These are phyloP conservation scores for Ambrosia trifida DNA, from an alignment of 129 eudicot species.

Conservation along the genomic window DNA sequence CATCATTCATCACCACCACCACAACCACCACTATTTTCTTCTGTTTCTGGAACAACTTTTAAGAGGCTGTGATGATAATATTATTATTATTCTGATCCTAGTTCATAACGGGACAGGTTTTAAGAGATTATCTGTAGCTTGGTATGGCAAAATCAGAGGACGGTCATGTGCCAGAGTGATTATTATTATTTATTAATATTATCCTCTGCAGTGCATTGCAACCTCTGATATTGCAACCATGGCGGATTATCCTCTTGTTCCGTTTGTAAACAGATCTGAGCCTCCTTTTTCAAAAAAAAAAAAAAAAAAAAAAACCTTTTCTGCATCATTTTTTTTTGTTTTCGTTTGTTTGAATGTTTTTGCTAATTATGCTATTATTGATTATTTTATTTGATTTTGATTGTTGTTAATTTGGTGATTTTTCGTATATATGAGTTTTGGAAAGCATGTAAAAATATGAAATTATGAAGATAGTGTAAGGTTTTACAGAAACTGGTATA, in stretches of 20 bases:
- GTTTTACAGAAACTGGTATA: no score
- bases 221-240: conserved; percentile 44
- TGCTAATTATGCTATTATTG: no score
- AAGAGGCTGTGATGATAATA: conserved; percentile 35
- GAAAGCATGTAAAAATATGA: no score
- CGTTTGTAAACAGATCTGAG: conserved; percentile 38
- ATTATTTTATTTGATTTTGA: no score
- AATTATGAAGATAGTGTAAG: no score
- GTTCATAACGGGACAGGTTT: background rate
- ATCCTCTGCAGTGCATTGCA: conserved; percentile 14
- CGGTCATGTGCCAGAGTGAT: background rate
- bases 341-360: no score
- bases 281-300: conserved; percentile 21
- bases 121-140: conserved; percentile 39
- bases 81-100: conserved; percentile 4
- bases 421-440: no score
- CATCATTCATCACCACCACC: background rate
- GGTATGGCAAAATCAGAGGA: conserved; percentile 41
- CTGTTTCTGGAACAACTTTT: background rate
- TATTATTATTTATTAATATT: no score
- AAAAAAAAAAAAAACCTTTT: no score
- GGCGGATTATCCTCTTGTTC: conserved; percentile 29
- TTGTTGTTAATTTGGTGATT: no score
- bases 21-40: background rate
- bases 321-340: background rate